Evolutionary conservation across 768 basidiomycete genomes (phyloP), one percentile per base, ranked within the genome.

Genomic region (Gelatoporia subvermispora): DNA sequence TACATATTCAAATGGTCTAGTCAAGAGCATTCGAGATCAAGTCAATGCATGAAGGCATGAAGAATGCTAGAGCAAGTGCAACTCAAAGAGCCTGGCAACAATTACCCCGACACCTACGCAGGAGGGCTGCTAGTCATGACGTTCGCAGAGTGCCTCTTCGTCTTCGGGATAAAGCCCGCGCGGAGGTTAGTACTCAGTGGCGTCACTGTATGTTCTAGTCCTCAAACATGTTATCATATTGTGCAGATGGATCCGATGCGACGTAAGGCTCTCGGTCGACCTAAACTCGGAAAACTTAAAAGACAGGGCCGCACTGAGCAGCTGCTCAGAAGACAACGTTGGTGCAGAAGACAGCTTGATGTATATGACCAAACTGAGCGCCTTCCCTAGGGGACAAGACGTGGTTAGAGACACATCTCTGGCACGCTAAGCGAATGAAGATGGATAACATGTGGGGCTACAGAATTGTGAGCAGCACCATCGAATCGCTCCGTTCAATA

Each of bases 341-440:
- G 54, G 67, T 45, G 4, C 34, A 25, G 34, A 34, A 18, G 17
- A 18, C 21, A 7, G 38, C 43, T 16, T 40, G 16, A 37, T 45
- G 42, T 25, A 2, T n/a, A 16, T 24, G 7, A 17, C 38, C 37
- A 25, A 40, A n/a, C 35, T n/a, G 3, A 23, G 35, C 17, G 35
- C n/a, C 18, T 43, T 4, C 22, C 10, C 42, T 36, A 96, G 94
- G 73, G 24, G 77, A 88, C 54, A 97, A 97, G 65, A 71, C 76
- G 11, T 98, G 95, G 95, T 79, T 99, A 0, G 92, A 95, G 62
- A 95, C 93, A 4, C 96, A 99, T 64, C 68, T 98, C 17, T 98
- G 93, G 92, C 95, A 97, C 59, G 89, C 93, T 1, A 98, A 97
- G 67, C 81, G 96, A 5, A 95, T 95, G 84, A 82, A 85, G 52